Evolutionary conservation across 2,329 filamentous ascomycete species (phyloP).

Genomic region (Spiromastix sp.): DNA sequence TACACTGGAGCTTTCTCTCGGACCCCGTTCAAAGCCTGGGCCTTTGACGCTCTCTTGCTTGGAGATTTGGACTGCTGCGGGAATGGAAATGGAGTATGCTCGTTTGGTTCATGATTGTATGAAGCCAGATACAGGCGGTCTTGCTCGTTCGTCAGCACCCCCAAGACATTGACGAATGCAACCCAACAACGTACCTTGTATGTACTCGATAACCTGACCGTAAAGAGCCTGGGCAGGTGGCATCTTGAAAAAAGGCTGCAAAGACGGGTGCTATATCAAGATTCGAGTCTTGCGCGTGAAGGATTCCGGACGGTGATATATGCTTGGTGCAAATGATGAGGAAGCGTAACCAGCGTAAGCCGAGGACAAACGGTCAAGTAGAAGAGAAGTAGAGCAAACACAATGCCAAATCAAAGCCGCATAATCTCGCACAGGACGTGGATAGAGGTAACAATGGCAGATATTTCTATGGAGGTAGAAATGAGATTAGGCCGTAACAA

Average conservation of each 20-base stretch:
- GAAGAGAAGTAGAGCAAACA: slow-evolving; percentile 11
- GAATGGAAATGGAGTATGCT: slow-evolving; percentile 79
- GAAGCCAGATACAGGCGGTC: slow-evolving; percentile 93
- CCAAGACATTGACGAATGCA: slow-evolving; percentile 6
- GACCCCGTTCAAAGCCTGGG: slow-evolving; percentile 43
- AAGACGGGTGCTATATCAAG: no score
- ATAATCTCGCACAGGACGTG: not conserved
- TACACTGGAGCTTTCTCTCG: slow-evolving; percentile 65
- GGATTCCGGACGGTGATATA: not conserved
- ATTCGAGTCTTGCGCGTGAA: slow-evolving; percentile 5
- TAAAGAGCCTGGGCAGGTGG: slow-evolving; percentile 49
- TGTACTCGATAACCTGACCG: slow-evolving; percentile 92
- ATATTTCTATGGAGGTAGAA: not conserved
- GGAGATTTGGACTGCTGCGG: slow-evolving; percentile 54
- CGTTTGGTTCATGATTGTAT: slow-evolving; percentile 71
- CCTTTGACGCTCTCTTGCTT: slow-evolving; percentile 65
- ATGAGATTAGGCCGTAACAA: not conserved
- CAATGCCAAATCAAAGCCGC: slow-evolving; percentile 7
- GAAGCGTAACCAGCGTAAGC: no score
- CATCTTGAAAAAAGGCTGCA: slow-evolving; percentile 29
- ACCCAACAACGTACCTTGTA: slow-evolving; percentile 59
- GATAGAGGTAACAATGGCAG: not conserved
- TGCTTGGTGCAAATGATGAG: not conserved
- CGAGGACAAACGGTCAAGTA: not conserved
- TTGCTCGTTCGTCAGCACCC: not conserved